A percentile compares a stretch with the other conserved stretches of the same genome.
Evolutionary conservation across 179 eudicot species (phyloP).

Genomic region (Beta corolliflora): DNA sequence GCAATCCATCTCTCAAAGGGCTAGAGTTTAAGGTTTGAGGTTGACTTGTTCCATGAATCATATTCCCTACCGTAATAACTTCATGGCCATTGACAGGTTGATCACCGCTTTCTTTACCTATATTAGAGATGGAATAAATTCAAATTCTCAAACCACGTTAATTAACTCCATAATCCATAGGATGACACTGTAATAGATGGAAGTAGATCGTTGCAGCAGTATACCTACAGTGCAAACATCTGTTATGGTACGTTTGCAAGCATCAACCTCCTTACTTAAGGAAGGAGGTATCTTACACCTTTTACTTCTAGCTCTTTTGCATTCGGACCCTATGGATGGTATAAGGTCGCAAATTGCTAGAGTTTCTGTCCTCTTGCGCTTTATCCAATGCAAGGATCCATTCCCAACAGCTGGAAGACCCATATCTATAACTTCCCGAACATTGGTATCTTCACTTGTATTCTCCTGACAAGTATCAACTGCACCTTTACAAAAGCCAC

Average conservation of each 20-base stretch:
- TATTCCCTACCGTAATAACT: neutral
- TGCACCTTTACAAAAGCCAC: neutral
- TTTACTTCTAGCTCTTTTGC: conserved; percentile 20
- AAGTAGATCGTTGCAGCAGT: neutral
- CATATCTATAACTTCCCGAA: neutral
- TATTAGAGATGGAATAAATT: neutral
- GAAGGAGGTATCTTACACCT: conserved; percentile 2
- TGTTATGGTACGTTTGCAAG: neutral
- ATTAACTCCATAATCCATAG: neutral
- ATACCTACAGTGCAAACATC: neutral
- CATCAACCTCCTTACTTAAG: conserved; percentile 1
- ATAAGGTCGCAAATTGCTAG: neutral
- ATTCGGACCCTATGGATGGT: conserved; percentile 9
- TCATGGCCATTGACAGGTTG: neutral
- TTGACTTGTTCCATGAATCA: neutral
- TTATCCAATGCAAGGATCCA: neutral
- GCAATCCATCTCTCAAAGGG: neutral
- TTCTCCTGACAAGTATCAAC: neutral
- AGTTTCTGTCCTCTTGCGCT: conserved; percentile 5
- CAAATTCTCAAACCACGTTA: neutral
- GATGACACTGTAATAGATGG: neutral
- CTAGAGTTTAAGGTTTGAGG: neutral
- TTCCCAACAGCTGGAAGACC: neutral
- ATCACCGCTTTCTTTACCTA: neutral
- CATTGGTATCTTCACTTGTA: neutral